Conservation (phyloP, 805 yeast genomes). For the Kazachstania africana region DNA sequence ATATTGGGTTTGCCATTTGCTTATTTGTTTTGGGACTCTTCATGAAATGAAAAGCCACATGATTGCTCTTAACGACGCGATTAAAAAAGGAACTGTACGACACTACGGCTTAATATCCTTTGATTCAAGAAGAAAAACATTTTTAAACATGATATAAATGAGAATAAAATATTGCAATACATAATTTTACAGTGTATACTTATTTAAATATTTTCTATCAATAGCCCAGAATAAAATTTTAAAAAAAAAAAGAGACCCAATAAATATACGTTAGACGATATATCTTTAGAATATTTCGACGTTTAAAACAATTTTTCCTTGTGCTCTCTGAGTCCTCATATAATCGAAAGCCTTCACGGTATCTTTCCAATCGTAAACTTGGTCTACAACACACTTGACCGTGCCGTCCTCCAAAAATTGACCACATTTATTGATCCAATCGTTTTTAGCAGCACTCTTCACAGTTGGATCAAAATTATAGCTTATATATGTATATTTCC, state of each 20-base stretch:
- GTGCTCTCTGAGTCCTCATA: conserved; percentile 40
- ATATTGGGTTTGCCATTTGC: conserved; percentile 27
- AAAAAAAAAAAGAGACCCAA: background rate
- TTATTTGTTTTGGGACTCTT: conserved; percentile 22
- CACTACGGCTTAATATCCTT: too few species aligned
- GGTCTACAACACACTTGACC: conserved; percentile 41
- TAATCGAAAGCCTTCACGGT: conserved; percentile 42
- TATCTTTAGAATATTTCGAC: conserved; percentile 28
- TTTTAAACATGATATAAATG: too few species aligned
- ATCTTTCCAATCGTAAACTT: conserved; percentile 42
- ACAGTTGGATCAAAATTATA: conserved; percentile 26
- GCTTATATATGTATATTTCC: conserved; percentile 29
- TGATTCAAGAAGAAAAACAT: too few species aligned
- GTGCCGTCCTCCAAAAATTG: conserved; percentile 38
- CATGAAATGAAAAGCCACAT: conserved; percentile 16
- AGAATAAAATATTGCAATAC: too few species aligned
- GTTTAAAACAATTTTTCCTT: conserved; percentile 56
- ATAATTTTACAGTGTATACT: too few species aligned
- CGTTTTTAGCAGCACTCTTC: conserved; percentile 17
- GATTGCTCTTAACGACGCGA: background rate
- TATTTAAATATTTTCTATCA: too few species aligned
- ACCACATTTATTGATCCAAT: conserved; percentile 33
- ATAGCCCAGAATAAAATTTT: too few species aligned
- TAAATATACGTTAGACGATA: too few species aligned
- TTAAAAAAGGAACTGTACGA: background rate